Conservation (phyloP, 352 stramenopile genomes). For the Pythium pectinolyticum region DNA sequence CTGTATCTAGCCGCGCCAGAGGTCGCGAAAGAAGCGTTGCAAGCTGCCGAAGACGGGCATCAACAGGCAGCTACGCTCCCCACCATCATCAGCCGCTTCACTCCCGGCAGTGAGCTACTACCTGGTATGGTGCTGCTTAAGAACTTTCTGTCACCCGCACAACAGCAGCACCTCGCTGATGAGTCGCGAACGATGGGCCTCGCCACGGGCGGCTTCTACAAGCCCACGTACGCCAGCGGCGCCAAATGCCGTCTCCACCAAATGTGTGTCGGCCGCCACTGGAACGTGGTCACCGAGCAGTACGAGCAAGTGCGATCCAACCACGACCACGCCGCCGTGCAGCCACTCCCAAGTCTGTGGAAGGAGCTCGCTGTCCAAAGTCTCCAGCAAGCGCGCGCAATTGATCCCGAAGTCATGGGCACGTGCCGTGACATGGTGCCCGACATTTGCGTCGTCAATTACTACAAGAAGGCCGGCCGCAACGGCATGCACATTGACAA, state of each 20-base stretch:
- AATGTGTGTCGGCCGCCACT: conserved; percentile 71
- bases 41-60: conserved; percentile 1
- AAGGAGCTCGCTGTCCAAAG: conserved; percentile 37
- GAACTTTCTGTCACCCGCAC: conserved; percentile 42
- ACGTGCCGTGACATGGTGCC: conserved; percentile 42
- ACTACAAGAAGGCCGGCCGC: conserved; percentile 71
- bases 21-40: conserved; percentile 6
- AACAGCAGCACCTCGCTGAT: conserved; percentile 63
- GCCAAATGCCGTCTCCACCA: conserved; percentile 73
- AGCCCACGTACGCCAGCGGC: conserved; percentile 65
- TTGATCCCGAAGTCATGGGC: conserved; percentile 52
- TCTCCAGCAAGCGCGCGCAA: conserved; percentile 33
- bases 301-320: conserved; percentile 65
- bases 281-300: conserved; percentile 70
- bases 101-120: conserved; percentile 34
- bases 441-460: conserved; percentile 75
- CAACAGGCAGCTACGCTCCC: background rate
- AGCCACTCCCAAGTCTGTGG: conserved; percentile 38
- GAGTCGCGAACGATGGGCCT: conserved; percentile 50
- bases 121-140: conserved; percentile 69
- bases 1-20: conserved; percentile 41
- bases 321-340: conserved; percentile 42
- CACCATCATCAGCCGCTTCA: conserved; percentile 11
- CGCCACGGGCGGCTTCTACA: conserved; percentile 54
- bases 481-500: conserved; percentile 81